Evolutionary conservation across 345 rosid genomes (phyloP).

Genomic region (Corchorus capsularis): DNA sequence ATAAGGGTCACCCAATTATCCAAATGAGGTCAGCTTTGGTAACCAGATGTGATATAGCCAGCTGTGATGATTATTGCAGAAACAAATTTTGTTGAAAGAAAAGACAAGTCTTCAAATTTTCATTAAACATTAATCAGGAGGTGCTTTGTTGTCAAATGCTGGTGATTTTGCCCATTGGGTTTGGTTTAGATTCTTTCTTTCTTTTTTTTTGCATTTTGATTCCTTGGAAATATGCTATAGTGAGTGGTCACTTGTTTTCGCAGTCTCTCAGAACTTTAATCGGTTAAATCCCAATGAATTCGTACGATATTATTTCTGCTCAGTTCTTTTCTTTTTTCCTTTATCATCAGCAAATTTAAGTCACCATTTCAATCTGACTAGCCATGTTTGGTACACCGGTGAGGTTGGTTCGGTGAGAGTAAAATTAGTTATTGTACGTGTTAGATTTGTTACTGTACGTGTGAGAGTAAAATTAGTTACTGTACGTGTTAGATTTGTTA

Average conservation of each 20-base stretch:
- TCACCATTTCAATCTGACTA: neutral
- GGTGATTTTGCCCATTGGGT: neutral
- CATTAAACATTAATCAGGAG: neutral
- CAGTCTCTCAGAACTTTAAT: conserved; percentile 7
- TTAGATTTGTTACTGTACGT: too few species aligned
- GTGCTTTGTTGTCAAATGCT: neutral
- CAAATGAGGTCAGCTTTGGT: neutral
- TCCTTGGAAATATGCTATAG: conserved; percentile 1
- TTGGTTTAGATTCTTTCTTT: neutral
- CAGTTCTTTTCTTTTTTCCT: neutral
- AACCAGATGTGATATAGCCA: neutral
- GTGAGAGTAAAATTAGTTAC: too few species aligned
- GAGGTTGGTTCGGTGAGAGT: too few species aligned
- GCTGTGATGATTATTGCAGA: neutral
- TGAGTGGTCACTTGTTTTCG: neutral
- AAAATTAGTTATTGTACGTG: too few species aligned
- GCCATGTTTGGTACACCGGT: too few species aligned
- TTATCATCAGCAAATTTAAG: neutral
- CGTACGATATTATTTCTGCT: neutral
- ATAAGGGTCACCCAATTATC: neutral
- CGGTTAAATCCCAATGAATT: neutral
- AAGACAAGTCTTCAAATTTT: neutral
- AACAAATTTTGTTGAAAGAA: neutral
- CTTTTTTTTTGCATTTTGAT: neutral
- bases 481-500: too few species aligned